Percentiles rank a stretch among this genome's conserved stretches.
Conservation (phyloP, 345 rosid genomes). For the Citrus unshiu region DNA sequence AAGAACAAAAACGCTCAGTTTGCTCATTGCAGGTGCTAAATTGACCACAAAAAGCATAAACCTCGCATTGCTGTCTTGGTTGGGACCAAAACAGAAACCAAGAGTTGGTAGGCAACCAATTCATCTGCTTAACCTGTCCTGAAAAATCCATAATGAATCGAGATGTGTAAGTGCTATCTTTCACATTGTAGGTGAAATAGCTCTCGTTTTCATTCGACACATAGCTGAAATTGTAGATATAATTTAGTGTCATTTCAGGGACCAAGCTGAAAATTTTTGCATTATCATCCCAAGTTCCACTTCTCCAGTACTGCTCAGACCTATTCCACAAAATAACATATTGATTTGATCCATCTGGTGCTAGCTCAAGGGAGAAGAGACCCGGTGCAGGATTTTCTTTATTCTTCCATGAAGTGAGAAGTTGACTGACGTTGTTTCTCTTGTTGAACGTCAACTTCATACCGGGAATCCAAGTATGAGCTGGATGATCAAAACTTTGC, state of each 20-base stretch:
- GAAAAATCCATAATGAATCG: constrained; percentile 52
- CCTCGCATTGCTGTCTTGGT: constrained; percentile 65
- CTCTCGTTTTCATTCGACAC: constrained; percentile 37
- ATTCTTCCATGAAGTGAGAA: constrained; percentile 62
- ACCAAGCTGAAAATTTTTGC: constrained; percentile 32
- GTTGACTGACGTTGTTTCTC: constrained; percentile 27
- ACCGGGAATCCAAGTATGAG: constrained; percentile 75
- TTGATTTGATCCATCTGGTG: constrained; percentile 41
- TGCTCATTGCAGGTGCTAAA: constrained; percentile 52
- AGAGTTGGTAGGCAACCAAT: constrained; percentile 30
- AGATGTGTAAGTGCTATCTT: constrained; percentile 8
- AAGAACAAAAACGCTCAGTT: constrained; percentile 7
- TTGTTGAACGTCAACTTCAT: constrained; percentile 47
- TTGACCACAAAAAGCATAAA: constrained; percentile 63
- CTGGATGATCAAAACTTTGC: constrained; percentile 76
- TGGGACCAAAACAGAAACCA: constrained; percentile 76
- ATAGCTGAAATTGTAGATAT: constrained; percentile 51
- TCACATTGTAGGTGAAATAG: constrained; percentile 54
- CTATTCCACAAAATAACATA: constrained; percentile 56
- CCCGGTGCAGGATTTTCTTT: constrained; percentile 64
- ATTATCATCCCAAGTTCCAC: constrained; percentile 59
- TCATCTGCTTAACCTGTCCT: constrained; percentile 55
- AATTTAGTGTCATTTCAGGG: constrained; percentile 71
- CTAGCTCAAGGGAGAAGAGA: constrained; percentile 63
- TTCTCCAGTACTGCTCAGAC: constrained; percentile 48